Conservation (phyloP, 2,329 filamentous ascomycete species). For the Berkeleyomyces basicola region DNA sequence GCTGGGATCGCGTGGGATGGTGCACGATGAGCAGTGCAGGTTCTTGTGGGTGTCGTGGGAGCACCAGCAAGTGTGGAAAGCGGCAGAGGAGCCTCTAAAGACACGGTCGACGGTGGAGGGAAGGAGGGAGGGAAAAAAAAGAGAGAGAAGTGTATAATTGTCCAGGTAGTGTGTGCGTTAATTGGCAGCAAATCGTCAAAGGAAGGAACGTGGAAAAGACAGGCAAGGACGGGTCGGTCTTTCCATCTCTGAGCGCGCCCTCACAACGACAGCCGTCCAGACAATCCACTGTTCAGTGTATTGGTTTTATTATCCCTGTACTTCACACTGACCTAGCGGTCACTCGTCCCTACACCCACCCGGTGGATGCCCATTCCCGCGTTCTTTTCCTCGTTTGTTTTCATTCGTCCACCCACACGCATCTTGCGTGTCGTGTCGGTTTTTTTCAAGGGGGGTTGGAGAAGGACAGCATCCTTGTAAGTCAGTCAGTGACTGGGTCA, state of each 20-base stretch:
- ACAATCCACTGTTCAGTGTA: background rate
- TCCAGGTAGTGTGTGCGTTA: background rate
- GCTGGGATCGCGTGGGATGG: background rate
- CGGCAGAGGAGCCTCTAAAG: background rate
- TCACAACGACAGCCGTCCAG: background rate
- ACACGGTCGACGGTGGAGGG: background rate
- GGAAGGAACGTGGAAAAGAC: background rate
- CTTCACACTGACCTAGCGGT: background rate
- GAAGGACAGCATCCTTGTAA: background rate
- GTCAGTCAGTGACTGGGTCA: background rate
- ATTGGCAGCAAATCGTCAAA: background rate
- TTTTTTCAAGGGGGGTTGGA: background rate
- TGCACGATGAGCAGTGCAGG: background rate
- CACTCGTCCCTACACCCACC: background rate
- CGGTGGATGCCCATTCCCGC: background rate
- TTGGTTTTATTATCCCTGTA: background rate
- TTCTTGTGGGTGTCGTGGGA: background rate
- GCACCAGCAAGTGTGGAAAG: background rate
- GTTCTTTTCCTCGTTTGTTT: background rate
- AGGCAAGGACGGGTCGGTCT: background rate
- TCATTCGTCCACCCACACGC: background rate
- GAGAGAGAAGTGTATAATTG: background rate
- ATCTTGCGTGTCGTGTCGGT: background rate
- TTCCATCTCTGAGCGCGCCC: background rate
- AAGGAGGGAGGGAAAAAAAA: background rate